These are phyloP conservation scores for Umbelopsis sp. DNA, from an alignment of 371 early-diverging fungal species.

Conservation along the genomic window DNA sequence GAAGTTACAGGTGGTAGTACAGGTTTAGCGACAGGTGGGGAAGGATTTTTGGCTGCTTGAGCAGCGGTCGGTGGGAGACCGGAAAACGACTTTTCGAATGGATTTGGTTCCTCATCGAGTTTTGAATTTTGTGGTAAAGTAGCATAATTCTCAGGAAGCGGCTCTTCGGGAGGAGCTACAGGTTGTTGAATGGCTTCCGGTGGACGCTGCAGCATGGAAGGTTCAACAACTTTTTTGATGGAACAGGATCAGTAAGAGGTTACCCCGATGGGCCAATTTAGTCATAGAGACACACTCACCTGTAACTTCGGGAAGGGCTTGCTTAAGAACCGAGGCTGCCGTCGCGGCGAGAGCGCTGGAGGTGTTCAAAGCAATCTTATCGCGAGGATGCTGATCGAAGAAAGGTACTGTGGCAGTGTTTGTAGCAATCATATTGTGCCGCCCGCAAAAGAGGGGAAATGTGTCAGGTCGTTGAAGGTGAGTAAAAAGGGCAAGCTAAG, in stretches of 20 bases:
- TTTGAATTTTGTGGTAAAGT: slow-evolving; percentile 16
- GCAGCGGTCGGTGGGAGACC: slow-evolving; percentile 12
- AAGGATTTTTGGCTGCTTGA: not conserved
- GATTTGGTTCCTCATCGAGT: slow-evolving; percentile 23
- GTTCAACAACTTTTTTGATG: slow-evolving; percentile 1
- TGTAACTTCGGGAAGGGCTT: slow-evolving; percentile 1
- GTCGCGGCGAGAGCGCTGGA: not conserved
- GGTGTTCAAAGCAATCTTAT: slow-evolving; percentile 6
- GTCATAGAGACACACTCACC: not conserved
- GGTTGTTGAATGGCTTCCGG: not conserved
- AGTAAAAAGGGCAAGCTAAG: too few relatives aligned
- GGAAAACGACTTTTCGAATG: slow-evolving; percentile 19
- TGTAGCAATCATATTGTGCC: slow-evolving; percentile 14
- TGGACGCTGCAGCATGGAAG: slow-evolving; percentile 11
- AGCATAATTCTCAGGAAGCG: slow-evolving; percentile 2
- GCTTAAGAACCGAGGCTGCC: slow-evolving; percentile 10
- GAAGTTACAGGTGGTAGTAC: slow-evolving; percentile 21
- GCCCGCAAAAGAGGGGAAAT: too few relatives aligned
- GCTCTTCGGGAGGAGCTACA: not conserved
- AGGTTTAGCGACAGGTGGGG: not conserved
- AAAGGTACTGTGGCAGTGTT: slow-evolving; percentile 13
- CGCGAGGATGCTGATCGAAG: slow-evolving; percentile 4
- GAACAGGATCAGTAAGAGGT: not conserved
- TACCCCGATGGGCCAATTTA: not conserved
- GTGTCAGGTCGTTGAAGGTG: too few relatives aligned